Evolutionary conservation across 306 rosid species (phyloP).

Genomic region (Vicia sativa): DNA sequence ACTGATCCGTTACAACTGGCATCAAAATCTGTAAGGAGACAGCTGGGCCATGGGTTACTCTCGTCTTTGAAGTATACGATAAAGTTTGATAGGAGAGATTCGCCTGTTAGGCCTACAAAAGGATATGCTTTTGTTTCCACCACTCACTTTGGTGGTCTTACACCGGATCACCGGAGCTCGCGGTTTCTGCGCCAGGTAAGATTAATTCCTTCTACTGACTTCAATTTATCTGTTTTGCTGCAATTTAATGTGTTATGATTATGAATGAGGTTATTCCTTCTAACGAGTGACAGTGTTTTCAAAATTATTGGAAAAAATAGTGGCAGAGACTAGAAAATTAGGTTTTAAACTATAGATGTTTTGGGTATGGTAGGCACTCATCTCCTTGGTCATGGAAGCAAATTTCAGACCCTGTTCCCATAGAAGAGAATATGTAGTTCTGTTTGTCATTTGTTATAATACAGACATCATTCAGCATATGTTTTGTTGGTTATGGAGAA

Average conservation of each 20-base stretch:
- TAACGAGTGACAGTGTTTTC: conserved; percentile 21
- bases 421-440: conserved; percentile 6
- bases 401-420: conserved; percentile 2
- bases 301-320: conserved; percentile 20
- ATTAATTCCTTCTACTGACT: conserved; percentile 29
- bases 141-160: conserved; percentile 84
- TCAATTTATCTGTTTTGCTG: conserved; percentile 12
- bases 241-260: conserved; percentile 12
- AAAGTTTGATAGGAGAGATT: conserved; percentile 80
- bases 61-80: conserved; percentile 82
- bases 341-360: conserved; percentile 1
- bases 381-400: conserved; percentile 26
- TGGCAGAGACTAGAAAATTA: background rate
- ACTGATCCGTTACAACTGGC: conserved; percentile 83
- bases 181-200: conserved; percentile 86
- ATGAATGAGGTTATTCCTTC: conserved; percentile 6
- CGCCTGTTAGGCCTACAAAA: conserved; percentile 68
- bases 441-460: background rate
- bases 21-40: conserved; percentile 87
- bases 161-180: conserved; percentile 74
- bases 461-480: conserved; percentile 7
- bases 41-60: conserved; percentile 88
- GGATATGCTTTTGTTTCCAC: conserved; percentile 89
- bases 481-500: conserved; percentile 15
- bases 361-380: conserved; percentile 1